Percentiles rank a stretch among this genome's conserved stretches.
Conservation (phyloP, 768 basidiomycete species). For the Mycena filopes region DNA sequence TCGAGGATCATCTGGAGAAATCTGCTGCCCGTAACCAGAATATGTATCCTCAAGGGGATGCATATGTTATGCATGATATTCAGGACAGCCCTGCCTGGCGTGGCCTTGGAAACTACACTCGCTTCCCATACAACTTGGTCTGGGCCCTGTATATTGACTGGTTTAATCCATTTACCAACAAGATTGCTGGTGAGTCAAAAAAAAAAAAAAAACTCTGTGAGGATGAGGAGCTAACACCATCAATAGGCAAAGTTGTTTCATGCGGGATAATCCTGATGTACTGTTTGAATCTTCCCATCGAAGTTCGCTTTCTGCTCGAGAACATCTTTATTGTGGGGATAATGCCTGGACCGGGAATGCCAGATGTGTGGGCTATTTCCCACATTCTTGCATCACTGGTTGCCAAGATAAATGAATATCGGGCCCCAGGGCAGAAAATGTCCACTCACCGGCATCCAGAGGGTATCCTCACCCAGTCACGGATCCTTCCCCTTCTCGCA, state of each 20-base stretch:
- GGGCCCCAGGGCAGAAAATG: slow-evolving; percentile 1
- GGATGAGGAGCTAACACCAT: background rate
- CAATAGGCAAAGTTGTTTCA: slow-evolving; percentile 31
- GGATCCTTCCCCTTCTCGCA: slow-evolving; percentile 29
- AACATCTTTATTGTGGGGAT: slow-evolving; percentile 30
- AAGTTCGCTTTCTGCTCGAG: slow-evolving; percentile 25
- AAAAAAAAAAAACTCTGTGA: background rate
- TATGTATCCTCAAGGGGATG: background rate
- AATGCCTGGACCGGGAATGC: slow-evolving; percentile 26
- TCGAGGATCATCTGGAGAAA: slow-evolving; percentile 1
- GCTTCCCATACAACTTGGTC: slow-evolving; percentile 24
- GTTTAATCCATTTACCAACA: slow-evolving; percentile 40
- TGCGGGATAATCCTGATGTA: slow-evolving; percentile 31
- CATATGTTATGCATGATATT: slow-evolving; percentile 7
- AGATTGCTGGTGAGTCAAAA: slow-evolving; percentile 27
- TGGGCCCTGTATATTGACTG: slow-evolving; percentile 41
- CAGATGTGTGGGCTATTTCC: slow-evolving; percentile 27
- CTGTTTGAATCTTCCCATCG: slow-evolving; percentile 32
- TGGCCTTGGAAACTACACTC: background rate
- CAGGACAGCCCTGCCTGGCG: slow-evolving; percentile 31
- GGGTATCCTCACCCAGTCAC: slow-evolving; percentile 17
- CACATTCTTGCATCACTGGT: slow-evolving; percentile 30
- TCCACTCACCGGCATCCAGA: slow-evolving; percentile 15
- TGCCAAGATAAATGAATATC: slow-evolving; percentile 15
- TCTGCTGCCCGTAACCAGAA: background rate